phyloP scores from a whole-genome alignment of 2,329 filamentous ascomycete genomes.

The Scedosporium aurantiacum region DNA sequence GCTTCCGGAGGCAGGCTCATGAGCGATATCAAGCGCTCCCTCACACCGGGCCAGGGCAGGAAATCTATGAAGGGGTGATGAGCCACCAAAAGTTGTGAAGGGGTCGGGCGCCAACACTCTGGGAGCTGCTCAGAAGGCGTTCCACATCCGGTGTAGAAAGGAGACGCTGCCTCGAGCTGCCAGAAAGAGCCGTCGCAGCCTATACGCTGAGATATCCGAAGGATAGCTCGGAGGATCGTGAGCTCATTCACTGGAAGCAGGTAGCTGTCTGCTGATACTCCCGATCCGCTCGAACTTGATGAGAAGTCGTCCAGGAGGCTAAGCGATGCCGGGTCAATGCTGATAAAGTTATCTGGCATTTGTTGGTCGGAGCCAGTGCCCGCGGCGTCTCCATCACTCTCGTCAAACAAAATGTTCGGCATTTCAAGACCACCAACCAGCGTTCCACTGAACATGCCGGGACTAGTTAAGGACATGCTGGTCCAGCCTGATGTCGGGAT shows the following conservation, averaged over 20 bases:
- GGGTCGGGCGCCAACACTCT: slow-evolving; percentile 36
- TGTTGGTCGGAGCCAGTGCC: neutral
- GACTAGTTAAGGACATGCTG: neutral
- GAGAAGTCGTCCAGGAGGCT: slow-evolving; percentile 7
- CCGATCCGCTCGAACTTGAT: slow-evolving; percentile 11
- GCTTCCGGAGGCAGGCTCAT: slow-evolving; percentile 35
- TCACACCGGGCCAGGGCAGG: slow-evolving; percentile 44
- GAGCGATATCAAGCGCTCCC: slow-evolving; percentile 41
- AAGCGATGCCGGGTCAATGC: slow-evolving; percentile 1
- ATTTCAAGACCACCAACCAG: neutral
- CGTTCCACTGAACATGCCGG: neutral
- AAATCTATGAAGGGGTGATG: slow-evolving; percentile 49
- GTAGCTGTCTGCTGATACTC: slow-evolving; percentile 29
- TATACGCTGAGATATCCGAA: slow-evolving; percentile 36
- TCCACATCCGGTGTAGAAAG: slow-evolving; percentile 25
- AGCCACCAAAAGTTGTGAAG: slow-evolving; percentile 34
- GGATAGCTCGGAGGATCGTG: slow-evolving; percentile 33
- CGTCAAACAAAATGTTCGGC: neutral
- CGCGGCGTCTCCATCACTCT: neutral
- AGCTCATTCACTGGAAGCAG: slow-evolving; percentile 36
- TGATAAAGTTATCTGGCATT: neutral
- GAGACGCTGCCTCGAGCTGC: slow-evolving; percentile 33
- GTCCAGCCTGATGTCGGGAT: neutral
- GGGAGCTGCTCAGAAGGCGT: slow-evolving; percentile 26
- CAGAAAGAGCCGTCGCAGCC: slow-evolving; percentile 30